Percentiles rank a stretch among this genome's conserved stretches.
phyloP scores from a whole-genome alignment of 2,329 filamentous ascomycete genomes.

The Beauveria medogensis region DNA sequence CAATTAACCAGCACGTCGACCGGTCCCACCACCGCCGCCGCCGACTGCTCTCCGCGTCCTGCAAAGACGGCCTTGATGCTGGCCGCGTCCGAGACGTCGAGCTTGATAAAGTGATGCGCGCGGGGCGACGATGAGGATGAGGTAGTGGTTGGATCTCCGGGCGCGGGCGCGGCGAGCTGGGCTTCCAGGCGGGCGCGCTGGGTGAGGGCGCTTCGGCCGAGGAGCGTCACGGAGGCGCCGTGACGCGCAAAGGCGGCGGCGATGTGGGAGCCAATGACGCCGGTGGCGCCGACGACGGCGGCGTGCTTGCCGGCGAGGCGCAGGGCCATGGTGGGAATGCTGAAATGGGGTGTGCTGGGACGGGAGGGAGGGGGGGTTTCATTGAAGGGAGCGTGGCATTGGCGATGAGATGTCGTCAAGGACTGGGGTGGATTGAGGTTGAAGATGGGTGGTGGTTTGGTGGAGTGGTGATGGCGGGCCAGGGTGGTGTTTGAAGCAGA shows the following conservation, averaged over 20 bases:
- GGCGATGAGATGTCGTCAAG: too few relatives aligned
- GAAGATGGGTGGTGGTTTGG: too few relatives aligned
- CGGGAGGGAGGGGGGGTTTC: neutral
- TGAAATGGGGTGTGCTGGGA: conserved; percentile 49
- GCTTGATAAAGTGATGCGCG: conserved; percentile 26
- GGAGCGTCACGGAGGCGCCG: conserved; percentile 52
- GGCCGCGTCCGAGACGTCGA: conserved; percentile 23
- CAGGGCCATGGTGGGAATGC: conserved; percentile 18
- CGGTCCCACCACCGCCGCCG: conserved; percentile 20
- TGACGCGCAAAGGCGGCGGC: conserved; percentile 56
- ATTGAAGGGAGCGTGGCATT: neutral
- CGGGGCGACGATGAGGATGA: conserved; percentile 12
- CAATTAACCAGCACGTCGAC: conserved; percentile 67
- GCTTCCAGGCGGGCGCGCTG: conserved; percentile 33
- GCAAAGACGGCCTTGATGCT: conserved; percentile 25
- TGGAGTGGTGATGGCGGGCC: too few relatives aligned
- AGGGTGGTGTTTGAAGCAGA: too few relatives aligned
- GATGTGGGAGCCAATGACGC: conserved; percentile 62
- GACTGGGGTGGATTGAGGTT: too few relatives aligned
- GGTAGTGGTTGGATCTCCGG: neutral
- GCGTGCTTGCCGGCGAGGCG: conserved; percentile 40
- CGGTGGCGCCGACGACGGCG: conserved; percentile 62
- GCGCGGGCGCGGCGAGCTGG: conserved; percentile 20
- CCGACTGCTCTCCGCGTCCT: neutral
- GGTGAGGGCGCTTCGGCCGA: conserved; percentile 47